Conservation (phyloP, 2,329 filamentous ascomycete species). For the Huntiella moniliformis region DNA sequence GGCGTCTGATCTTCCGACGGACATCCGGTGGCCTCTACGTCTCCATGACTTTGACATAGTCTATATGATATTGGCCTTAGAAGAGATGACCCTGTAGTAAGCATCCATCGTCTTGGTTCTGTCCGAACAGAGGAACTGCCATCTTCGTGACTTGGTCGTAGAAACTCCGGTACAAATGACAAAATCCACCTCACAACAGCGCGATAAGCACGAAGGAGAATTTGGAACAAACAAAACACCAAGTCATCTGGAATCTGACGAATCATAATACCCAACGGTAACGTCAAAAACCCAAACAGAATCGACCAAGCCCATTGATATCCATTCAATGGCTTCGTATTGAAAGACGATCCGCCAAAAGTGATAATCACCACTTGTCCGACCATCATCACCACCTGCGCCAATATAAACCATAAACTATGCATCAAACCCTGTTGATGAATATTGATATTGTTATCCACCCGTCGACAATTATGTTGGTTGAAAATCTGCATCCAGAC, state of each 20-base stretch:
- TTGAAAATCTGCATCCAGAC: conserved; percentile 61
- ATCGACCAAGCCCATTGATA: conserved; percentile 53
- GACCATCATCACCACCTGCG: conserved; percentile 46
- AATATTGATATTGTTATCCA: conserved; percentile 58
- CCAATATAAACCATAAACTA: conserved; percentile 60
- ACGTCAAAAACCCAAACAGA: conserved; percentile 44
- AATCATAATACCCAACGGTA: conserved; percentile 37
- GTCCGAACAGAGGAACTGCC: no score
- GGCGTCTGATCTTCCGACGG: not conserved
- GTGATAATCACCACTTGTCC: conserved; percentile 58
- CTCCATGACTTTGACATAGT: conserved; percentile 14
- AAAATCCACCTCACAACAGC: conserved; percentile 3
- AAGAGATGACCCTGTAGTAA: conserved; percentile 14
- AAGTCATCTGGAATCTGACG: conserved; percentile 23
- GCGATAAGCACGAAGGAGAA: conserved; percentile 13
- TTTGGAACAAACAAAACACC: conserved; percentile 17
- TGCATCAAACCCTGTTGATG: conserved; percentile 52
- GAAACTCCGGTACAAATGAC: conserved; percentile 12
- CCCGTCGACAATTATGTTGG: conserved; percentile 44
- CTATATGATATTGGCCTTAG: conserved; percentile 14
- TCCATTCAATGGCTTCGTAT: conserved; percentile 39
- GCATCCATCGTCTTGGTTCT: conserved; percentile 14
- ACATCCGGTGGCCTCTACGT: not conserved
- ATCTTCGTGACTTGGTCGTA: conserved; percentile 10
- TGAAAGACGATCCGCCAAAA: conserved; percentile 49